Evolutionary conservation across 768 basidiomycete genomes (phyloP).

Genomic region (Daedaleopsis sinensis): DNA sequence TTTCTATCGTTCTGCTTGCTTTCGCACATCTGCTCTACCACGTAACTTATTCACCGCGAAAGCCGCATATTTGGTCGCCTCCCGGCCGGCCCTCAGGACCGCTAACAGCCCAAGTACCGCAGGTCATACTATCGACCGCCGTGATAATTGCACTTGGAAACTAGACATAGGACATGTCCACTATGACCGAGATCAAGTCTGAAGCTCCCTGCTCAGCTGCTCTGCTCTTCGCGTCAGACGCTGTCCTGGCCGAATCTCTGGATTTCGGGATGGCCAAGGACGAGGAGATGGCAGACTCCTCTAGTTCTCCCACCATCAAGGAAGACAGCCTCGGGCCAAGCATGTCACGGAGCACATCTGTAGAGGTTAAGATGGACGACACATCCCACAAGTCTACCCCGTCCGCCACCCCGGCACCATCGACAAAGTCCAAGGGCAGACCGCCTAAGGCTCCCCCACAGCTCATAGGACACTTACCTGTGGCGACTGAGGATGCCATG

Average conservation of each 20-base stretch:
- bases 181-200: conserved; percentile 17
- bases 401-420: conserved; percentile 39
- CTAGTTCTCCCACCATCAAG: conserved; percentile 22
- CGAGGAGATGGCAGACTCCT: conserved; percentile 7
- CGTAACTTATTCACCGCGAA: conserved; percentile 13
- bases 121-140: background rate
- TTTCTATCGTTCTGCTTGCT: background rate
- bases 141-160: background rate
- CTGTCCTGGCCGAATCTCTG: conserved; percentile 7
- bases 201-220: conserved; percentile 9
- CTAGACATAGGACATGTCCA: conserved; percentile 11
- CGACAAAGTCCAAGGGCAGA: conserved; percentile 34
- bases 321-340: conserved; percentile 13
- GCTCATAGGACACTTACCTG: conserved; percentile 81
- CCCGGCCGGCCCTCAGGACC: background rate
- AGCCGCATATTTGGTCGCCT: background rate
- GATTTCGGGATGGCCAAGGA: conserved; percentile 9
- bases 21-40: background rate
- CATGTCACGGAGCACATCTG: conserved; percentile 25
- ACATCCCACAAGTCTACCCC: conserved; percentile 34
- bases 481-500: conserved; percentile 73
- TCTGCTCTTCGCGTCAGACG: conserved; percentile 17
- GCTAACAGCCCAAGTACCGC: background rate
- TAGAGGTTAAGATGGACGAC: conserved; percentile 19
- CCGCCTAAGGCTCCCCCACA: conserved; percentile 48